A percentile compares a stretch with the other conserved stretches of the same genome.
These are phyloP conservation scores for Malus asiatica DNA, from an alignment of 306 rosid genomes.

Conservation along the genomic window DNA sequence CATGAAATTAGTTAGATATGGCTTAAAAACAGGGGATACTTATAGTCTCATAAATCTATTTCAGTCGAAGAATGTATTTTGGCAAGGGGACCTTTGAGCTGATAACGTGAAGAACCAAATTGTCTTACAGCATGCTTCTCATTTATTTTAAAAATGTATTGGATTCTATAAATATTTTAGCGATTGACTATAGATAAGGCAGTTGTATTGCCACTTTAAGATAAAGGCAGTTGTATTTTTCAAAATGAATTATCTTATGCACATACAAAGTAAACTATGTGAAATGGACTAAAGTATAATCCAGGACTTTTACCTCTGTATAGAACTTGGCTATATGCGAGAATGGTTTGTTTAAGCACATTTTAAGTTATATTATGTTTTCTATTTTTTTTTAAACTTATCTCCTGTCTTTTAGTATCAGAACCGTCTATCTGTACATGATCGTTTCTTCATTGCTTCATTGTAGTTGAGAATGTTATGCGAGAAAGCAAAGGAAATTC, in stretches of 20 bases:
- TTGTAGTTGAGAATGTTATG: too few species aligned
- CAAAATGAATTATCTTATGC: not conserved
- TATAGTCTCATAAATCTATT: too few species aligned
- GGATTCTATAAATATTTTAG: not conserved
- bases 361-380: not conserved
- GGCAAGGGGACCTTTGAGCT: too few species aligned
- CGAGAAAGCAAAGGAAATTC: conserved; percentile 76
- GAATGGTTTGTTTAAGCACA: not conserved
- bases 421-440: not conserved
- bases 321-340: too few species aligned
- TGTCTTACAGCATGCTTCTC: not conserved
- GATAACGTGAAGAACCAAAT: too few species aligned
- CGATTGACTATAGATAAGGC: too few species aligned
- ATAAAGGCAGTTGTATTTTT: not conserved
- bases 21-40: too few species aligned
- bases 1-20: too few species aligned
- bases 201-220: not conserved
- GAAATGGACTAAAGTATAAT: not conserved
- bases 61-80: too few species aligned
- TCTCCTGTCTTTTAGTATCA: not conserved
- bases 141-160: not conserved
- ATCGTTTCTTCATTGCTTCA: not conserved
- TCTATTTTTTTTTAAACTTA: not conserved
- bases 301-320: not conserved
- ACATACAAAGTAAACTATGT: not conserved